Conservation (phyloP, 2,329 filamentous ascomycete genomes). For the Cladosporium oxysporum region DNA sequence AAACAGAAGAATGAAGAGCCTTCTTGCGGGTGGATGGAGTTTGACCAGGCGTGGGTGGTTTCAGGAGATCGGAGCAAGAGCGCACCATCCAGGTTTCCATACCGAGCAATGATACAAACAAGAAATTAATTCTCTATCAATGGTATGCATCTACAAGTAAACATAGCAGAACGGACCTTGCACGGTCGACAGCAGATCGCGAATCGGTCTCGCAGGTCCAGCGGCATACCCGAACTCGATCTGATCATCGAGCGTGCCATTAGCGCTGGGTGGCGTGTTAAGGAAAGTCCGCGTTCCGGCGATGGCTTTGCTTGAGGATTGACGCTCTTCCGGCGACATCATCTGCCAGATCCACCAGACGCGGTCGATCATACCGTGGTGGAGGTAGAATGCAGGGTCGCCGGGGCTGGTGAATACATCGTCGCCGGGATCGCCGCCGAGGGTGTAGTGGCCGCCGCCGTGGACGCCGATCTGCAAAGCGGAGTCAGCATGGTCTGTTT, state of each 20-base stretch:
- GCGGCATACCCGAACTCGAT: constrained; percentile 39
- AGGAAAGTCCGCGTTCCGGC: constrained; percentile 37
- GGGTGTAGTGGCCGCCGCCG: constrained; percentile 44
- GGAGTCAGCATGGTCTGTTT: constrained; percentile 27
- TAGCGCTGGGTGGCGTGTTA: constrained; percentile 28
- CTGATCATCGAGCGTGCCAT: constrained; percentile 43
- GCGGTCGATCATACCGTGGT: constrained; percentile 50
- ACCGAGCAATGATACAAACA: background rate
- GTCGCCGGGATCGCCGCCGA: constrained; percentile 46
- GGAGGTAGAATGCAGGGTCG: constrained; percentile 49
- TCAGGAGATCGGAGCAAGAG: no score
- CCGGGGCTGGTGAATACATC: constrained; percentile 46
- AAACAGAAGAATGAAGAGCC: no score
- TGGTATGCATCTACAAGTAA: constrained; percentile 30
- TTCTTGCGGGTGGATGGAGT: no score
- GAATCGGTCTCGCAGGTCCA: constrained; percentile 8
- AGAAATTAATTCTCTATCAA: background rate
- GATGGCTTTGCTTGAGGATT: constrained; percentile 26
- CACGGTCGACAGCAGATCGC: constrained; percentile 44
- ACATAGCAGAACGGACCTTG: constrained; percentile 50
- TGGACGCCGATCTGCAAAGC: constrained; percentile 37
- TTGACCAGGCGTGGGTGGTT: no score
- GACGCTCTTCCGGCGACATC: constrained; percentile 35
- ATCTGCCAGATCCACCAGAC: constrained; percentile 44
- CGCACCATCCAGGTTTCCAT: background rate